Evolutionary conservation across 495 filamentous ascomycete species (phyloP).

Genomic region (Recurvomyces mirabilis): DNA sequence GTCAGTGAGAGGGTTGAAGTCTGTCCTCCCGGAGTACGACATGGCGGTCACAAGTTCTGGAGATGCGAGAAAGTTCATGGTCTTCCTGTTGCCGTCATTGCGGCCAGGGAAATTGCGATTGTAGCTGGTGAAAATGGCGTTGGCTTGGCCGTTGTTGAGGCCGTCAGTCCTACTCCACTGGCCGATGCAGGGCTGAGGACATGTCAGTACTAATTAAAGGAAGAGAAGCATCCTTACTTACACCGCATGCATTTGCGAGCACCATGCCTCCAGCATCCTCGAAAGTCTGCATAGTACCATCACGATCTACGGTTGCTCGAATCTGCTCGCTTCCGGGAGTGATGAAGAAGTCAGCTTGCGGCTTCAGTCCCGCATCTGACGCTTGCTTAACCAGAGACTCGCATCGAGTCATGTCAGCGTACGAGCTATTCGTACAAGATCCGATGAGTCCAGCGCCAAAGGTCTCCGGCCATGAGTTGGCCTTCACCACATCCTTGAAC

Average conservation of each 20-base stretch:
- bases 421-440: conserved; percentile 97
- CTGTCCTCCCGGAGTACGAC: conserved; percentile 81
- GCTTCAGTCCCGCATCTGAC: conserved; percentile 70
- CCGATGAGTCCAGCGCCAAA: conserved; percentile 91
- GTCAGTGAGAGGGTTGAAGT: conserved; percentile 94
- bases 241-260: conserved; percentile 89
- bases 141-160: conserved; percentile 68
- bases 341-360: conserved; percentile 84
- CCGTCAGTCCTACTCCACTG: conserved; percentile 91
- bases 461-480: conserved; percentile 79
- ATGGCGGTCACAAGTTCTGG: conserved; percentile 95
- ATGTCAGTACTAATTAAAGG: too few relatives aligned
- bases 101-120: conserved; percentile 97
- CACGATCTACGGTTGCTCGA: conserved; percentile 78
- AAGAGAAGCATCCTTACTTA: too few relatives aligned
- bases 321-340: conserved; percentile 97
- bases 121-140: conserved; percentile 93
- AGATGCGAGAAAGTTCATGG: conserved; percentile 97
- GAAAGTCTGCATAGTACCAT: conserved; percentile 76
- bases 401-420: conserved; percentile 92
- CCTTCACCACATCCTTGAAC: conserved; percentile 71
- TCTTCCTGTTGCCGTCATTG: conserved; percentile 89
- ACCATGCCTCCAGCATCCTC: conserved; percentile 77
- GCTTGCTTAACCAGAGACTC: conserved; percentile 89
- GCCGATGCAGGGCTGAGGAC: conserved; percentile 90